phyloP scores from a whole-genome alignment of 371 early-diverging fungal species.

The Rhizopus arrhizus region DNA sequence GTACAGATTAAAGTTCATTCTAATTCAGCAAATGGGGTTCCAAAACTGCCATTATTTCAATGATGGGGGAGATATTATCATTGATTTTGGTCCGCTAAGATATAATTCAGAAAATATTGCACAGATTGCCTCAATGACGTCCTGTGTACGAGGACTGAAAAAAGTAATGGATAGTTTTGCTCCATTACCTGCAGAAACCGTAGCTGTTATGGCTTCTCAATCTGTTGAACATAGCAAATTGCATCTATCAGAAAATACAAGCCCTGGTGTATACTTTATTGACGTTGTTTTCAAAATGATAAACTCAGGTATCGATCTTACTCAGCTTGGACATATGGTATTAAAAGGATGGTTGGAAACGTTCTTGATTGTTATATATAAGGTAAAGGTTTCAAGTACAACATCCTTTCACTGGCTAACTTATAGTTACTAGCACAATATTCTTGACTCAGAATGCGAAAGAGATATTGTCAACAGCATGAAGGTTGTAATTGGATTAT shows the following conservation, averaged over 20 bases:
- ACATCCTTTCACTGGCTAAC: not conserved
- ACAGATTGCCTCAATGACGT: constrained; percentile 39
- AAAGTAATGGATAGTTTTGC: constrained; percentile 58
- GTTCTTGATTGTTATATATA: constrained; percentile 59
- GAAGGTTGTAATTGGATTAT: constrained; percentile 50
- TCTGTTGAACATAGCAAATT: constrained; percentile 35
- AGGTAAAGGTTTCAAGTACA: constrained; percentile 36
- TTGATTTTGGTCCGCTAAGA: constrained; percentile 40
- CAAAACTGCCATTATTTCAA: constrained; percentile 39
- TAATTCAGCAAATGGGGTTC: constrained; percentile 50
- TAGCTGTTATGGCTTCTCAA: constrained; percentile 43
- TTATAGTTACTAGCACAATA: constrained; percentile 44
- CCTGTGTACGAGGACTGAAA: constrained; percentile 49
- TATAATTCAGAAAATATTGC: constrained; percentile 40
- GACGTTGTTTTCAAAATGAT: constrained; percentile 55
- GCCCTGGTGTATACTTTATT: constrained; percentile 50
- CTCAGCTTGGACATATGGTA: constrained; percentile 46
- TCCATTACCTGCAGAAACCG: constrained; percentile 45
- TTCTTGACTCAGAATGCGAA: constrained; percentile 44
- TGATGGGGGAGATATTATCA: constrained; percentile 34
- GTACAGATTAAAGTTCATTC: constrained; percentile 42
- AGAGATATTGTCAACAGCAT: constrained; percentile 48
- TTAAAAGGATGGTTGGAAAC: constrained; percentile 63
- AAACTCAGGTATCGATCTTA: constrained; percentile 47
- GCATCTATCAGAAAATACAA: constrained; percentile 47